Conservation (phyloP, 1,284 basidiomycete species). For the Pulveroboletus sp. region DNA sequence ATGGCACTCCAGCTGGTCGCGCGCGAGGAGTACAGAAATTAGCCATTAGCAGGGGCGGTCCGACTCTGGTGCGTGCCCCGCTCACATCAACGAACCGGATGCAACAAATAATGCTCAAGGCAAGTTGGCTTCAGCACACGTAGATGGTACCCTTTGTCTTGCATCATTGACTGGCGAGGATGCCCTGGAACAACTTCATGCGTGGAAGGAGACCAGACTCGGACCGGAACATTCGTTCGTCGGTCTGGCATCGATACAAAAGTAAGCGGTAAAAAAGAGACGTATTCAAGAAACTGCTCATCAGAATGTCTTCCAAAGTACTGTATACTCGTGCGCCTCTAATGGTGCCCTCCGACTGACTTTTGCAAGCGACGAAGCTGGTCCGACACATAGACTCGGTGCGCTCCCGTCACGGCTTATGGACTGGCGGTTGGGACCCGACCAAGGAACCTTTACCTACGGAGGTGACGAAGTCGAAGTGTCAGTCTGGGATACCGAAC, state of each 20-base stretch:
- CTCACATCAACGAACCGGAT: conserved; percentile 10
- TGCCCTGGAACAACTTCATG: conserved; percentile 39
- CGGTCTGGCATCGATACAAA: conserved; percentile 52
- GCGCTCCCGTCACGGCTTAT: conserved; percentile 64
- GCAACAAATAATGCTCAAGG: conserved; percentile 37
- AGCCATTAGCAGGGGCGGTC: conserved; percentile 43
- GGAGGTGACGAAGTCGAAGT: conserved; percentile 89
- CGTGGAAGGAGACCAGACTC: conserved; percentile 67
- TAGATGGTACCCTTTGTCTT: conserved; percentile 53
- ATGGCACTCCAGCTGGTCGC: conserved; percentile 37
- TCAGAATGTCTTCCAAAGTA: conserved; percentile 15
- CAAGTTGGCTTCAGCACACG: conserved; percentile 65
- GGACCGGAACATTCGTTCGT: conserved; percentile 56
- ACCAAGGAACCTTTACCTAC: conserved; percentile 65
- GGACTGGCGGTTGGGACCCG: conserved; percentile 63
- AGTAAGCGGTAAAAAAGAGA: conserved; percentile 22
- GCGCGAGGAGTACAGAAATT: conserved; percentile 33
- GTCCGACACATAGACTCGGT: conserved; percentile 32
- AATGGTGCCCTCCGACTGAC: conserved; percentile 66
- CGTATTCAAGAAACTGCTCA: conserved; percentile 14
- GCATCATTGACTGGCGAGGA: conserved; percentile 47
- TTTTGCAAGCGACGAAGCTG: conserved; percentile 33
- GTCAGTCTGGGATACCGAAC: conserved; percentile 78
- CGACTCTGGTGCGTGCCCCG: conserved; percentile 41
- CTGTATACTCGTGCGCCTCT: conserved; percentile 66